Percentiles rank a stretch among this genome's conserved stretches.
Evolutionary conservation across 1,284 basidiomycete genomes (phyloP).

Genomic region (Gymnopus androsaceus): DNA sequence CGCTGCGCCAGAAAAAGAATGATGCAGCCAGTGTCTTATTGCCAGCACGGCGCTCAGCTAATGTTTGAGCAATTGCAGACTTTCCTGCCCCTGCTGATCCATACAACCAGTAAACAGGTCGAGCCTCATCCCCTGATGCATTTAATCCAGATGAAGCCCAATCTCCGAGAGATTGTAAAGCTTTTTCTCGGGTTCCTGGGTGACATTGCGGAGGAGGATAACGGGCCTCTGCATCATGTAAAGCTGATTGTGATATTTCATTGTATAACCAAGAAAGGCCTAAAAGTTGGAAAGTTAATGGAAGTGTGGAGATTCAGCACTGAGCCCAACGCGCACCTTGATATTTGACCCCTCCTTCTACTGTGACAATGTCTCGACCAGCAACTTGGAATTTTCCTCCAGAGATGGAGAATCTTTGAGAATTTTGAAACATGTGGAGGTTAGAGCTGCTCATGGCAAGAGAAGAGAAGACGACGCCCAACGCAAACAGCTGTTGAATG

Average conservation of each 20-base stretch:
- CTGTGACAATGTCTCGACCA: neutral
- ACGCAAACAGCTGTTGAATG: too few relatives aligned
- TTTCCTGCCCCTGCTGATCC: constrained; percentile 9
- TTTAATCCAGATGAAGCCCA: neutral
- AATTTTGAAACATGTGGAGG: neutral
- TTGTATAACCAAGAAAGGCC: neutral
- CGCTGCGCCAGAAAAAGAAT: neutral
- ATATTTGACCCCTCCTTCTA: neutral
- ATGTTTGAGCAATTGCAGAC: constrained; percentile 5
- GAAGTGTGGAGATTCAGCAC: neutral
- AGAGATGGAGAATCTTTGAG: neutral
- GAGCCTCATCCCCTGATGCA: neutral
- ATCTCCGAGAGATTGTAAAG: neutral
- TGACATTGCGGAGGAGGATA: constrained; percentile 8
- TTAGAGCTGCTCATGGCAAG: too few relatives aligned
- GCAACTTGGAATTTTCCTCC: neutral
- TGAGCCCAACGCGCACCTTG: neutral
- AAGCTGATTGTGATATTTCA: constrained; percentile 21
- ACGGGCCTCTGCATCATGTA: constrained; percentile 37
- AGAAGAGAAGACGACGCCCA: too few relatives aligned
- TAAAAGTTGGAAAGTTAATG: neutral
- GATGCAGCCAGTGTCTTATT: neutral
- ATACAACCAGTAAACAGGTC: neutral
- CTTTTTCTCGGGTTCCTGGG: constrained; percentile 1
- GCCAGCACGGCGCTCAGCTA: neutral